Evolutionary conservation across 805 yeast species (phyloP).

Genomic region (Suhomyces faveliae): DNA sequence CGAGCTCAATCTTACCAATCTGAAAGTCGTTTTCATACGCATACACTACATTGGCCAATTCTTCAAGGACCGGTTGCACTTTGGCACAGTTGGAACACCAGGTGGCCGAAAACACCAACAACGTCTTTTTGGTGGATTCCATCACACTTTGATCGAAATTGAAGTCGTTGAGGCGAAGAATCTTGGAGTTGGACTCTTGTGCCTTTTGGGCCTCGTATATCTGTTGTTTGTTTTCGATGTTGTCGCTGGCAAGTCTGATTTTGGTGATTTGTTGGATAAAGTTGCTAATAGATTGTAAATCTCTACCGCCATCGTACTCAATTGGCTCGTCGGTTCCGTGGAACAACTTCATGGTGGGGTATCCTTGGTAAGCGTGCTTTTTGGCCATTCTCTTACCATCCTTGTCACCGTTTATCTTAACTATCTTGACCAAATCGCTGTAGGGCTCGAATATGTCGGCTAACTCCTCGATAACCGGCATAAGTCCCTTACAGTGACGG

Average conservation of each 20-base stretch:
- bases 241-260: conserved; percentile 13
- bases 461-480: conserved; percentile 43
- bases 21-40: conserved; percentile 36
- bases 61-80: conserved; percentile 50
- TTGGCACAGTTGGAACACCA: conserved; percentile 62
- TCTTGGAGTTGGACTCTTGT: conserved; percentile 8
- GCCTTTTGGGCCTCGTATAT: conserved; percentile 19
- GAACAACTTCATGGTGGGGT: conserved; percentile 63
- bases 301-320: conserved; percentile 57
- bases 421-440: conserved; percentile 43
- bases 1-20: conserved; percentile 36
- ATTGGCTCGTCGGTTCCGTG: conserved; percentile 52
- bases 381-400: conserved; percentile 49
- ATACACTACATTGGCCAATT: conserved; percentile 48
- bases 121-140: conserved; percentile 23
- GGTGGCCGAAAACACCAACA: conserved; percentile 58
- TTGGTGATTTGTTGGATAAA: conserved; percentile 47
- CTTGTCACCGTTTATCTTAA: conserved; percentile 59
- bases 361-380: conserved; percentile 56
- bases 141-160: conserved; percentile 45
- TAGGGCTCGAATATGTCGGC: conserved; percentile 27
- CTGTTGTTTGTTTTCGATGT: conserved; percentile 9
- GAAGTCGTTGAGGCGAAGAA: conserved; percentile 34
- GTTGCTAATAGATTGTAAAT: conserved; percentile 47
- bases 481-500: conserved; percentile 59